A percentile compares a stretch with the other conserved stretches of the same genome.
These are phyloP conservation scores for Corylus americana DNA, from an alignment of 306 rosid genomes.

Conservation along the genomic window DNA sequence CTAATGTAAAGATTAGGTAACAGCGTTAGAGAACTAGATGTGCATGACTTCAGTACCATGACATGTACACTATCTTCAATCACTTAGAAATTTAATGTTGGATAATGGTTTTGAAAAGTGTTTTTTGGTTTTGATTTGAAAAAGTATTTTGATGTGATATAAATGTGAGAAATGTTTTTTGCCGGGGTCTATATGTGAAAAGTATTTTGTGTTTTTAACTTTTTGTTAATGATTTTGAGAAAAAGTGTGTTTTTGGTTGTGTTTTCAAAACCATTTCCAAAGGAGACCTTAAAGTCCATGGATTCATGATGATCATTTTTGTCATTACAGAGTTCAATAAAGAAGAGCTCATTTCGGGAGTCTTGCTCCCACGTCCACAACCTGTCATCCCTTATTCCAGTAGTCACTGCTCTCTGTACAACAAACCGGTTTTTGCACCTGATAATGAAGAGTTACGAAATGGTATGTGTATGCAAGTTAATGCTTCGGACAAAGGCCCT, in stretches of 20 bases:
- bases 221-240: no score
- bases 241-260: no score
- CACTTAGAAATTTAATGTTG: no score
- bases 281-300: neutral
- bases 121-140: no score
- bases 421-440: slow-evolving; percentile 37
- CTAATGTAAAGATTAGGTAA: neutral
- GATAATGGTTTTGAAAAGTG: no score
- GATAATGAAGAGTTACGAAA: slow-evolving; percentile 28
- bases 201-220: no score
- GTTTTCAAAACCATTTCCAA: no score
- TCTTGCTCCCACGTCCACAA: slow-evolving; percentile 37
- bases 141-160: no score
- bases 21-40: neutral
- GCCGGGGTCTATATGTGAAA: no score
- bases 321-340: slow-evolving; percentile 50
- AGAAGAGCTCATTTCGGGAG: slow-evolving; percentile 47
- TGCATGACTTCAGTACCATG: neutral
- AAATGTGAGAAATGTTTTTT: no score
- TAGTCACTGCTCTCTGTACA: slow-evolving; percentile 32
- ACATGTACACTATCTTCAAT: neutral
- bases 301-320: neutral
- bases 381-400: slow-evolving; percentile 40
- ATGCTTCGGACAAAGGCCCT: slow-evolving; percentile 26
- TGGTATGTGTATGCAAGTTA: slow-evolving; percentile 34